Evolutionary conservation across 495 filamentous ascomycete genomes (phyloP).

Genomic region (Rhizodiscina lignyota): DNA sequence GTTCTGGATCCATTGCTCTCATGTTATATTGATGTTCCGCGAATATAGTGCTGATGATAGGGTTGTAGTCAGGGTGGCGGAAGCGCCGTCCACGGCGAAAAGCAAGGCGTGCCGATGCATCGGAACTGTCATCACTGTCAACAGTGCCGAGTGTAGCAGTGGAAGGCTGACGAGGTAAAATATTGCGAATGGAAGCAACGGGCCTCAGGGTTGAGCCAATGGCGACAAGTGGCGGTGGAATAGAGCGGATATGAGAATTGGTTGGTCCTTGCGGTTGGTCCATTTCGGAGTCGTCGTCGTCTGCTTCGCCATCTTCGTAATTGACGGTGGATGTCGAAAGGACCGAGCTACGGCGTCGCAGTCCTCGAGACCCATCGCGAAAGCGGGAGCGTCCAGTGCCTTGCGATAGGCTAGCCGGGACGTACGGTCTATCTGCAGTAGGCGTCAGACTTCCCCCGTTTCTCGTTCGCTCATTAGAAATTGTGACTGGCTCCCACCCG

Average conservation of each 20-base stretch:
- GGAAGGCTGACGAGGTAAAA: slow-evolving; percentile 4
- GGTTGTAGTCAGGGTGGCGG: slow-evolving; percentile 14
- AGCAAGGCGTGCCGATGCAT: slow-evolving; percentile 6
- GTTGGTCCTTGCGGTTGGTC: slow-evolving; percentile 12
- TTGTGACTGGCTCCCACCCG: slow-evolving; percentile 19
- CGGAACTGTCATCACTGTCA: slow-evolving; percentile 14
- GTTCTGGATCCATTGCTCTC: slow-evolving; percentile 4
- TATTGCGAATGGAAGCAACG: slow-evolving; percentile 1
- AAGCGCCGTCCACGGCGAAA: slow-evolving; percentile 3
- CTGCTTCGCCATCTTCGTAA: slow-evolving; percentile 14
- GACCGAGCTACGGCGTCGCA: slow-evolving; percentile 14
- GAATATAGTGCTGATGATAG: slow-evolving; percentile 18
- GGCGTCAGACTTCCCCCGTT: slow-evolving; percentile 21
- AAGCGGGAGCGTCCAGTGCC: slow-evolving; percentile 12
- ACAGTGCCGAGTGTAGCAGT: slow-evolving; percentile 7
- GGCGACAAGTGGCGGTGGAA: slow-evolving; percentile 13
- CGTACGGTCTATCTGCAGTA: slow-evolving; percentile 20
- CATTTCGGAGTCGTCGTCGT: slow-evolving; percentile 15
- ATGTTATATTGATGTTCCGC: slow-evolving; percentile 13
- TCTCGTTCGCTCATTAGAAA: slow-evolving; percentile 18
- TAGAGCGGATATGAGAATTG: slow-evolving; percentile 6
- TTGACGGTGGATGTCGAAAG: slow-evolving; percentile 13
- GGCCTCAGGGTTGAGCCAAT: not conserved
- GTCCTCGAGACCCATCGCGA: slow-evolving; percentile 12
- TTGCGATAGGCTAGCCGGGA: slow-evolving; percentile 9